These are phyloP conservation scores for Trametes gibbosa DNA, from an alignment of 768 basidiomycete species.

Conservation along the genomic window DNA sequence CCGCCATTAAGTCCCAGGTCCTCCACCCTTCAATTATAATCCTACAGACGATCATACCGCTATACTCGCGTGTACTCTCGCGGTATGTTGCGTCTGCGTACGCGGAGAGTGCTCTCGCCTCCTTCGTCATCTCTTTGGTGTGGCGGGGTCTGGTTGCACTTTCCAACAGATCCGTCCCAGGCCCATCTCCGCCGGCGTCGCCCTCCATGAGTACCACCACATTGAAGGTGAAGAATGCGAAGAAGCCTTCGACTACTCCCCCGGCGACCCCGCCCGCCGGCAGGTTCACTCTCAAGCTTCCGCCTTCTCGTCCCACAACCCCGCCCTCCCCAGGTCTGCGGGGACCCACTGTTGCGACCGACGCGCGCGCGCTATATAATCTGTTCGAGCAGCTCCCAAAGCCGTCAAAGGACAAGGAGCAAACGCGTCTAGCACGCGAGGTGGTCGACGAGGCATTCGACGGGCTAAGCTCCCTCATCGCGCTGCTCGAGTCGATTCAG, in stretches of 20 bases:
- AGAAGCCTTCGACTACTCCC: conserved; percentile 43
- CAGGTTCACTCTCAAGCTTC: conserved; percentile 66
- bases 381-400: conserved; percentile 60
- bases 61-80: conserved; percentile 56
- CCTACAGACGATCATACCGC: conserved; percentile 57
- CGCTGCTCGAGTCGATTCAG: conserved; percentile 53
- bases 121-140: conserved; percentile 67
- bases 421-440: conserved; percentile 62
- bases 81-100: conserved; percentile 52
- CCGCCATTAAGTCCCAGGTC: conserved; percentile 13
- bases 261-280: conserved; percentile 55
- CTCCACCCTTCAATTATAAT: conserved; percentile 59
- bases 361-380: conserved; percentile 62
- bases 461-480: conserved; percentile 54
- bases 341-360: conserved; percentile 46
- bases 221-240: conserved; percentile 20
- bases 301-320: conserved; percentile 64
- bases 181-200: conserved; percentile 41
- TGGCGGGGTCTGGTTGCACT: conserved; percentile 76
- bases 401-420: conserved; percentile 48
- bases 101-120: conserved; percentile 62
- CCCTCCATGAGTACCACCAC: conserved; percentile 27
- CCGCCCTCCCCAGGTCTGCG: conserved; percentile 40
- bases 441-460: conserved; percentile 79
- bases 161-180: conserved; percentile 50